Conservation (phyloP, 441 rosid genomes). For the Cnidoscolus chayamansa region DNA sequence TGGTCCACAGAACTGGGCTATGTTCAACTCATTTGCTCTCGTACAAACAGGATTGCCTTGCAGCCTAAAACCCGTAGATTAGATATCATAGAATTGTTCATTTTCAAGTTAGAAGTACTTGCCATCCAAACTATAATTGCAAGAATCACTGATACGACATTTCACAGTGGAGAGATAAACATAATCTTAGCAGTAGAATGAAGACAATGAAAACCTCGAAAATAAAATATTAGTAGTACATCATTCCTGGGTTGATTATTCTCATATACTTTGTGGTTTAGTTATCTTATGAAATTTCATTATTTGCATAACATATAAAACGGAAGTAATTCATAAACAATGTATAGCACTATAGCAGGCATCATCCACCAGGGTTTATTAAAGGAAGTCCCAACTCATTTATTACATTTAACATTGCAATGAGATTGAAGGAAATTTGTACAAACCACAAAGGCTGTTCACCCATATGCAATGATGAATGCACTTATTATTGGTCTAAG, state of each 20-base stretch:
- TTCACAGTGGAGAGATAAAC: neutral
- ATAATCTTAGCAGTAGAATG: neutral
- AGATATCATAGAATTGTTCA: neutral
- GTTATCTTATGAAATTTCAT: neutral
- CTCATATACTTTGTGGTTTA: neutral
- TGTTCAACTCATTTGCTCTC: constrained; percentile 40
- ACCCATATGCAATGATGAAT: neutral
- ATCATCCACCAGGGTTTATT: neutral
- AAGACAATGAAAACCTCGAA: neutral
- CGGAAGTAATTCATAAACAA: neutral
- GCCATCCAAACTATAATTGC: neutral
- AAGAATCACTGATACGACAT: neutral
- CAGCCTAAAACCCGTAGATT: constrained; percentile 30
- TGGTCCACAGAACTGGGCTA: constrained; percentile 49
- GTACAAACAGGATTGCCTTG: constrained; percentile 77
- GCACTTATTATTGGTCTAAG: neutral
- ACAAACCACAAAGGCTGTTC: neutral
- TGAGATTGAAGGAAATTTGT: neutral
- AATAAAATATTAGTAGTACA: neutral
- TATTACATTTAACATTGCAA: neutral
- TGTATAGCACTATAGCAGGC: neutral
- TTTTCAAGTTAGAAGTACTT: neutral
- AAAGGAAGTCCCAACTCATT: neutral
- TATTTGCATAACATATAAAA: neutral
- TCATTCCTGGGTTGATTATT: neutral